Percentiles rank a stretch among this genome's conserved stretches.
phyloP scores from a whole-genome alignment of 805 yeast genomes.

The Zygosaccharomyces rouxii region DNA sequence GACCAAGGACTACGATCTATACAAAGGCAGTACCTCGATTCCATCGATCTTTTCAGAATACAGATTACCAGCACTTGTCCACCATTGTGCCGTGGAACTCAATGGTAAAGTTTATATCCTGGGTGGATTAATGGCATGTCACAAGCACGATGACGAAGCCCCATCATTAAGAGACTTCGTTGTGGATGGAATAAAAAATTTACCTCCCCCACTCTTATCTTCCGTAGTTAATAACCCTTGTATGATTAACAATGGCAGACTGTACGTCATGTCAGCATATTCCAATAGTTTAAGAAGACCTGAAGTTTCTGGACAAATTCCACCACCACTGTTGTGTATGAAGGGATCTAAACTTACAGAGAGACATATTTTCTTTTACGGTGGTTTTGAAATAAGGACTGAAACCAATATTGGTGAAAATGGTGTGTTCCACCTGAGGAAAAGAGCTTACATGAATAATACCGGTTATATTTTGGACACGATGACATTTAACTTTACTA shows the following conservation, averaged over 20 bases:
- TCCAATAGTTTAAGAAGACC: slow-evolving; percentile 39
- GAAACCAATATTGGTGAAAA: slow-evolving; percentile 27
- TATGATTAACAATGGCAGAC: slow-evolving; percentile 36
- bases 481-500: slow-evolving; percentile 44
- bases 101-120: slow-evolving; percentile 37
- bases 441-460: slow-evolving; percentile 46
- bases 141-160: slow-evolving; percentile 24
- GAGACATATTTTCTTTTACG: slow-evolving; percentile 58
- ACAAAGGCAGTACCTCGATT: slow-evolving; percentile 25
- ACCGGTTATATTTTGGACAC: slow-evolving; percentile 59
- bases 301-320: slow-evolving; percentile 40
- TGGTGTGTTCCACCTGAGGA: slow-evolving; percentile 38
- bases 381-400: slow-evolving; percentile 55
- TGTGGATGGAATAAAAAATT: slow-evolving; percentile 39
- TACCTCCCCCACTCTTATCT: slow-evolving; percentile 45
- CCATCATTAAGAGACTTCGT: slow-evolving; percentile 36
- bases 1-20: slow-evolving; percentile 23
- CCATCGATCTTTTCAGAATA: slow-evolving; percentile 37
- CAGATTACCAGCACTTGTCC: slow-evolving; percentile 41
- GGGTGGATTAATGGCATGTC: slow-evolving; percentile 43
- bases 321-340: slow-evolving; percentile 50
- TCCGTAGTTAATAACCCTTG: slow-evolving; percentile 42
- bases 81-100: slow-evolving; percentile 42
- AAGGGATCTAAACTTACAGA: slow-evolving; percentile 47
- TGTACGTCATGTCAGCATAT: slow-evolving; percentile 39